Evolutionary conservation across 2,329 filamentous ascomycete genomes (phyloP).

Genomic region (Cladobotryum protrusum): DNA sequence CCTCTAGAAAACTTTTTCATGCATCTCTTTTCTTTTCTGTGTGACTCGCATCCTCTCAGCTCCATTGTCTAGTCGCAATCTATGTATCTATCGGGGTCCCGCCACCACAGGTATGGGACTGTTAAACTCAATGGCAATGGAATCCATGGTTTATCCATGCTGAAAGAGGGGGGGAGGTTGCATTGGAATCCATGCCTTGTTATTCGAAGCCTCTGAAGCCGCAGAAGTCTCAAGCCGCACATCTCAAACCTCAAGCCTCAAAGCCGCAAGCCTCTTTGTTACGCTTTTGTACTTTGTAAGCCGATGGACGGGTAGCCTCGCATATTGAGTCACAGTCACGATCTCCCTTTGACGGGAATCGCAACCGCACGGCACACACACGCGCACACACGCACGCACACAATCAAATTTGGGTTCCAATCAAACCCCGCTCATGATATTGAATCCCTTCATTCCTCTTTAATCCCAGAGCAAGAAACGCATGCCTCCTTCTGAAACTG

Average conservation of each 20-base stretch:
- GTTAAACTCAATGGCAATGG: neutral
- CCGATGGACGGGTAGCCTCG: conserved; percentile 9
- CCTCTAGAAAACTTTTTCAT: neutral
- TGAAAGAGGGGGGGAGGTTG: neutral
- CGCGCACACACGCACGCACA: too few relatives aligned
- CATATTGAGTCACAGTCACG: conserved; percentile 12
- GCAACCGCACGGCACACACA: neutral
- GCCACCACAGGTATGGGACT: neutral
- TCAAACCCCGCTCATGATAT: conserved; percentile 10
- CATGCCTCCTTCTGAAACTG: too few relatives aligned
- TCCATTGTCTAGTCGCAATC: neutral
- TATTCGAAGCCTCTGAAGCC: too few relatives aligned
- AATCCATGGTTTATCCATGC: neutral
- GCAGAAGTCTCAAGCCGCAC: too few relatives aligned
- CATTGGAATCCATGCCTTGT: conserved; percentile 1
- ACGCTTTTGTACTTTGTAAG: neutral
- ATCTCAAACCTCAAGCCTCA: too few relatives aligned
- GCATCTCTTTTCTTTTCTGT: too few relatives aligned
- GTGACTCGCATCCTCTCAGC: too few relatives aligned
- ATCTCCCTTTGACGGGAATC: neutral
- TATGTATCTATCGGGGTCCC: conserved; percentile 7
- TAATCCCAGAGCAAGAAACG: neutral
- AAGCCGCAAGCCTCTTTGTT: conserved; percentile 1
- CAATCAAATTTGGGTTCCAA: conserved; percentile 9
- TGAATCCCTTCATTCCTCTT: neutral